Percentiles rank a stretch among this genome's conserved stretches.
Evolutionary conservation across 352 stramenopile species (phyloP).

Genomic region (Phytophthora syringae): DNA sequence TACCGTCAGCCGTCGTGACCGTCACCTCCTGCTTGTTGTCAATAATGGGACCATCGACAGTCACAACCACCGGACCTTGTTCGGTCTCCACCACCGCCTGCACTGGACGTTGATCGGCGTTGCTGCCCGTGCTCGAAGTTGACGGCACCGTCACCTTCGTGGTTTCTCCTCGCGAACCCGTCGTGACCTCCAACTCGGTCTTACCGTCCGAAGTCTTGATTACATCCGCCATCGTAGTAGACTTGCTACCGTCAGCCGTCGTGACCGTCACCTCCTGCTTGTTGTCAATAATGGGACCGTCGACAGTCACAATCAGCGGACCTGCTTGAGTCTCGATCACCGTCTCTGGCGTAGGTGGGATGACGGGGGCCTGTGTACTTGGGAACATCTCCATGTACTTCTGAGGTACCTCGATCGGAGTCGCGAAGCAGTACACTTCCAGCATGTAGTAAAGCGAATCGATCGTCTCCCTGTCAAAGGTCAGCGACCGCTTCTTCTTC

Average conservation of each 20-base stretch:
- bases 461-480: conserved; percentile 35
- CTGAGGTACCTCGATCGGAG: conserved; percentile 38
- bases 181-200: conserved; percentile 14
- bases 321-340: conserved; percentile 4
- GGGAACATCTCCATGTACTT: conserved; percentile 43
- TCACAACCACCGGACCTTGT: neutral
- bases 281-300: conserved; percentile 5
- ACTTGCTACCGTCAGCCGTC: conserved; percentile 6
- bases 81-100: neutral
- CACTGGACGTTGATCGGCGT: neutral
- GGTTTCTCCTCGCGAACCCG: conserved; percentile 19
- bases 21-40: neutral
- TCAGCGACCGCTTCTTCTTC: conserved; percentile 38
- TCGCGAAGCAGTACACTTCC: conserved; percentile 44
- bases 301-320: neutral
- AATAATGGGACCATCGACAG: neutral
- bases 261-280: conserved; percentile 24
- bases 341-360: neutral
- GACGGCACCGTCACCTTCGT: conserved; percentile 14
- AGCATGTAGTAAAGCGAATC: conserved; percentile 45
- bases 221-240: conserved; percentile 4
- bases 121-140: neutral
- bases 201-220: neutral
- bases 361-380: conserved; percentile 5
- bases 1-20: neutral